These are phyloP conservation scores for Xylariaceae sp. DNA, from an alignment of 2,329 filamentous ascomycete species.

Conservation along the genomic window DNA sequence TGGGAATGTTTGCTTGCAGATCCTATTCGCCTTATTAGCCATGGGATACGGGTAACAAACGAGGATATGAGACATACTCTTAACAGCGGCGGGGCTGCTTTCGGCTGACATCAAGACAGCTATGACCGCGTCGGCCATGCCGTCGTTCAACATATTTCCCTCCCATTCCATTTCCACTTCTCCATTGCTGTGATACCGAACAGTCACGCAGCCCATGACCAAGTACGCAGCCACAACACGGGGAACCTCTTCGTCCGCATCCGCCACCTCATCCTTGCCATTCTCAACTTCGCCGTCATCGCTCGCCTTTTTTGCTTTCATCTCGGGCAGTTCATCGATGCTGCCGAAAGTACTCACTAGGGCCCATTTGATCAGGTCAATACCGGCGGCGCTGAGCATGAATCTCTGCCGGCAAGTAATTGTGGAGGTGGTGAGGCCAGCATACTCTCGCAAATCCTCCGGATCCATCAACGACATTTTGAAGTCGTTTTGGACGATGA, in stretches of 20 bases:
- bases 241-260: conserved; percentile 62
- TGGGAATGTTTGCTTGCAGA: conserved; percentile 57
- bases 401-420: conserved; percentile 90
- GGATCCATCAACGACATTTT: conserved; percentile 96
- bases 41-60: neutral
- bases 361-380: conserved; percentile 90
- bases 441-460: conserved; percentile 92
- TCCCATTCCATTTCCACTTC: conserved; percentile 95
- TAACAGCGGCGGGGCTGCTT: conserved; percentile 89
- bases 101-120: conserved; percentile 89
- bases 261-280: conserved; percentile 42
- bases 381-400: conserved; percentile 78
- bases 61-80: conserved; percentile 55
- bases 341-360: conserved; percentile 90
- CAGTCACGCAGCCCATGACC: conserved; percentile 86
- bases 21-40: conserved; percentile 38
- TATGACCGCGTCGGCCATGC: conserved; percentile 95
- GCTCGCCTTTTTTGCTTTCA: conserved; percentile 42
- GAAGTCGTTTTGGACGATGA: conserved; percentile 96
- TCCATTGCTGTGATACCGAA: conserved; percentile 72
- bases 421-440: conserved; percentile 91
- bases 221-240: conserved; percentile 54
- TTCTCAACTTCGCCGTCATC: conserved; percentile 33
- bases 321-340: conserved; percentile 65
- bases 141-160: conserved; percentile 95